A percentile compares a stretch with the other conserved stretches of the same genome.
Evolutionary conservation across 192 early-diverging fungal genomes (phyloP).

Genomic region (Fimicolochytrium jonesii): DNA sequence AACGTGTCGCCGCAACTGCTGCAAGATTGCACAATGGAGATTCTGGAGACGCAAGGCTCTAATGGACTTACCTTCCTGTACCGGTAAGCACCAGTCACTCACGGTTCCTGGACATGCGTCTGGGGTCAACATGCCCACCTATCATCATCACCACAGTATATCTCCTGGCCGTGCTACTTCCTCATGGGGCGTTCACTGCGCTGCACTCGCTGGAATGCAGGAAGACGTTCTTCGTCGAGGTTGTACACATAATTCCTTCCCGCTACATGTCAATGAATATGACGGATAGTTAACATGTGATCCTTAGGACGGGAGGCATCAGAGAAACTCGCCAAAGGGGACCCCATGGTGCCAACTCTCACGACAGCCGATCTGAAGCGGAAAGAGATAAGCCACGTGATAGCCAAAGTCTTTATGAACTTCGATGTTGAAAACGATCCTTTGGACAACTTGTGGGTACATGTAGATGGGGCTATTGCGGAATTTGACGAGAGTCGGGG

Average conservation of each 20-base stretch:
- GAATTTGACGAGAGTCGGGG: conserved; percentile 7
- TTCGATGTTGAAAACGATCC: conserved; percentile 21
- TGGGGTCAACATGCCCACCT: background rate
- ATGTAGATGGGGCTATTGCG: background rate
- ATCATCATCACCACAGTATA: conserved; percentile 20
- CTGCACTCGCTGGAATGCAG: conserved; percentile 41
- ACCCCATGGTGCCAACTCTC: background rate
- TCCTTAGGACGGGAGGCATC: conserved; percentile 19
- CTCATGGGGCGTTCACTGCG: conserved; percentile 46
- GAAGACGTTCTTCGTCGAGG: conserved; percentile 33
- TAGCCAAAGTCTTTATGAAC: conserved; percentile 10
- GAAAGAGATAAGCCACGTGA: background rate
- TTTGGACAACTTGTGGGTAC: conserved; percentile 6
- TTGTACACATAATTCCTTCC: background rate
- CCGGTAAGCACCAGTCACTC: conserved; percentile 28
- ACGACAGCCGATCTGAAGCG: background rate
- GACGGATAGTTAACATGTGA: background rate
- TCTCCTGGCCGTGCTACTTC: conserved; percentile 28
- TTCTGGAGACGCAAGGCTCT: conserved; percentile 25
- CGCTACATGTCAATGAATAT: background rate
- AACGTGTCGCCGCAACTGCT: conserved; percentile 35
- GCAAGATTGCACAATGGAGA: conserved; percentile 54
- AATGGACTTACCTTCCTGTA: conserved; percentile 62
- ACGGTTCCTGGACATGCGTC: background rate
- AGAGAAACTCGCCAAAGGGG: conserved; percentile 17